Evolutionary conservation across 805 yeast genomes (phyloP).

Genomic region (Isabelozyma heimii): DNA sequence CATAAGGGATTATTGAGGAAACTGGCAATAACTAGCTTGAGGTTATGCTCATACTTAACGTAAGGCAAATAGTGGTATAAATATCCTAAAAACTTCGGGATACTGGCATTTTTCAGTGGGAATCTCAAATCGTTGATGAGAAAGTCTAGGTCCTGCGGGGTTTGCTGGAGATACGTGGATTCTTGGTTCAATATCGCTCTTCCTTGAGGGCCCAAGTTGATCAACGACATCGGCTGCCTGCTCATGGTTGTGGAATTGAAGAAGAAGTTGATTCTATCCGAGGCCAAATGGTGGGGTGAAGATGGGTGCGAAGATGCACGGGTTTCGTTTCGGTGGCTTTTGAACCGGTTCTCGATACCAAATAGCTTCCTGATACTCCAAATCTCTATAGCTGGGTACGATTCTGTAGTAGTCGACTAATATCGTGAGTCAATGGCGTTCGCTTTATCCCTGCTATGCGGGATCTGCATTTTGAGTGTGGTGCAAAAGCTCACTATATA

Average conservation of each 20-base stretch:
- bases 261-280: not conserved
- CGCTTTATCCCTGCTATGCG: too few species aligned
- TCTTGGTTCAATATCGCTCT: not conserved
- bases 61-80: constrained; percentile 51
- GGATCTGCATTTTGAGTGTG: too few species aligned
- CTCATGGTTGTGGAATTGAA: not conserved
- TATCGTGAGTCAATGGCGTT: too few species aligned
- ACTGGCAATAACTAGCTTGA: constrained; percentile 41
- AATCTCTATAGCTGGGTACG: too few species aligned
- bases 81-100: constrained; percentile 39
- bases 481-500: too few species aligned
- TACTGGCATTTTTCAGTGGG: constrained; percentile 33
- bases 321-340: not conserved
- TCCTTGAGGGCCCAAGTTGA: constrained; percentile 1
- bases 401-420: too few species aligned
- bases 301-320: not conserved
- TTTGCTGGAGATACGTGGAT: constrained; percentile 4
- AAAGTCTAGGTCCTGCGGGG: constrained; percentile 47
- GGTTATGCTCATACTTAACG: constrained; percentile 45
- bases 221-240: not conserved
- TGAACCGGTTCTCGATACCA: too few species aligned
- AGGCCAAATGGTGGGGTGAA: not conserved
- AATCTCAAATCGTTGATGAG: constrained; percentile 42
- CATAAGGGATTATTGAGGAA: constrained; percentile 43
- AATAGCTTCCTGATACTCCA: too few species aligned